Evolutionary conservation across 768 basidiomycete genomes (phyloP).

Genomic region (Boletus pseudo-olivaceus): DNA sequence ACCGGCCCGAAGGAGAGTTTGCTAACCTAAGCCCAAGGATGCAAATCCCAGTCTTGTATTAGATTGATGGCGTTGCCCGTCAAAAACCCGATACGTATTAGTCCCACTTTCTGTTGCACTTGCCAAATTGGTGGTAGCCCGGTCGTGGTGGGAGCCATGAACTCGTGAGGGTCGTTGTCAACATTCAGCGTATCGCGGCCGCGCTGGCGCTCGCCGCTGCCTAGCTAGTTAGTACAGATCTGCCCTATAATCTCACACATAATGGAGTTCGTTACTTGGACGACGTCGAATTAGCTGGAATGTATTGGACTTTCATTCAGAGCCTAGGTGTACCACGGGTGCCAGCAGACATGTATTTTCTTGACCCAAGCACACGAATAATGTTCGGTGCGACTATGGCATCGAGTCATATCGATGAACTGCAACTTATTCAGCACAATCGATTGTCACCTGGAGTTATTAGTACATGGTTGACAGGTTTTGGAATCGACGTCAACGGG

Average conservation of each 20-base stretch:
- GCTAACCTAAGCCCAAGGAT: slow-evolving; percentile 38
- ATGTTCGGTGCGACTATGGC: neutral
- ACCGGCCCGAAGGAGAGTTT: neutral
- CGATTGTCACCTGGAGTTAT: neutral
- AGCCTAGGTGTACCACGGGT: neutral
- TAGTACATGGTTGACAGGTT: neutral
- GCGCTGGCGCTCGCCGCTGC: slow-evolving; percentile 22
- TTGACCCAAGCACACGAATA: neutral
- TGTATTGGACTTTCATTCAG: neutral
- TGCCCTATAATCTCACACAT: slow-evolving; percentile 22
- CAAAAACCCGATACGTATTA: slow-evolving; percentile 69
- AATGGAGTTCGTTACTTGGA: slow-evolving; percentile 13
- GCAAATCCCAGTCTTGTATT: slow-evolving; percentile 52
- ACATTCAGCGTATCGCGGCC: slow-evolving; percentile 7
- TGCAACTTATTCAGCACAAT: neutral
- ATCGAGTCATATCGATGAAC: neutral
- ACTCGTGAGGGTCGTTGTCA: slow-evolving; percentile 9
- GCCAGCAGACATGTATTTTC: neutral
- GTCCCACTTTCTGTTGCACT: slow-evolving; percentile 43
- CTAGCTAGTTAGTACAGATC: slow-evolving; percentile 12
- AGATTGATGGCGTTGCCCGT: slow-evolving; percentile 67
- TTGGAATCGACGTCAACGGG: neutral
- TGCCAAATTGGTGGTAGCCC: slow-evolving; percentile 24
- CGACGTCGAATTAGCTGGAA: neutral
- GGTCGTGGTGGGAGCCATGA: slow-evolving; percentile 16